A percentile compares a stretch with the other conserved stretches of the same genome.
These are phyloP conservation scores for Phialophora macrospora DNA, from an alignment of 2,329 filamentous ascomycete species.

Conservation along the genomic window DNA sequence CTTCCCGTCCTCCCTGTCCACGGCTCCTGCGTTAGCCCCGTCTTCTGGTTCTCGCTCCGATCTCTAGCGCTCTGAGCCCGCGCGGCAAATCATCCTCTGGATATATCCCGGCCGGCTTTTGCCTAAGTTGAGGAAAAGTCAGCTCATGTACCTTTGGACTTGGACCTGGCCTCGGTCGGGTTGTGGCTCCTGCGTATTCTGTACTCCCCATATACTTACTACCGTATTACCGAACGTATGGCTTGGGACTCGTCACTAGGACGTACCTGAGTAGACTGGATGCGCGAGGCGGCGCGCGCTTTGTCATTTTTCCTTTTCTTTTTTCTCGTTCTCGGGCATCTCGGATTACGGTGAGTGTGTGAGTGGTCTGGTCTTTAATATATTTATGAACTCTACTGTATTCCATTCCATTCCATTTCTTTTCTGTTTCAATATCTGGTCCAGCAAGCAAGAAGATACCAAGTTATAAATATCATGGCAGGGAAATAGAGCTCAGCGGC, in stretches of 20 bases:
- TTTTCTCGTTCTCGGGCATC: not conserved
- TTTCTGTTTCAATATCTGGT: no score
- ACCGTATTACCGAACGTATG: no score
- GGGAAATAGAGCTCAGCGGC: no score
- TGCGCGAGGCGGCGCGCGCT: constrained; percentile 5
- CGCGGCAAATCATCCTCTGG: not conserved
- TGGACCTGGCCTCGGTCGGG: no score
- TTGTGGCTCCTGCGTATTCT: no score
- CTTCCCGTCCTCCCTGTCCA: not conserved
- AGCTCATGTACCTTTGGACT: no score
- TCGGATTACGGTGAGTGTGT: not conserved
- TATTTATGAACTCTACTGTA: no score
- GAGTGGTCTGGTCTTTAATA: no score
- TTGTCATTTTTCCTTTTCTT: not conserved
- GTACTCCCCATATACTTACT: no score
- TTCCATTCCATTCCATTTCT: no score
- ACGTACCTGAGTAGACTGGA: constrained; percentile 3
- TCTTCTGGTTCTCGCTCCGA: not conserved
- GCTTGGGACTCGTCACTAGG: not conserved
- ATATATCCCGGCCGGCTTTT: constrained; percentile 6
- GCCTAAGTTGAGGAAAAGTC: not conserved
- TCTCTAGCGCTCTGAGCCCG: constrained; percentile 4
- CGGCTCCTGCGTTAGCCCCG: not conserved
- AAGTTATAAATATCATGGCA: no score
- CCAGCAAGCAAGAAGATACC: no score